A percentile compares a stretch with the other conserved stretches of the same genome.
Evolutionary conservation across 768 basidiomycete genomes (phyloP).

Genomic region (Collybia mongolica): DNA sequence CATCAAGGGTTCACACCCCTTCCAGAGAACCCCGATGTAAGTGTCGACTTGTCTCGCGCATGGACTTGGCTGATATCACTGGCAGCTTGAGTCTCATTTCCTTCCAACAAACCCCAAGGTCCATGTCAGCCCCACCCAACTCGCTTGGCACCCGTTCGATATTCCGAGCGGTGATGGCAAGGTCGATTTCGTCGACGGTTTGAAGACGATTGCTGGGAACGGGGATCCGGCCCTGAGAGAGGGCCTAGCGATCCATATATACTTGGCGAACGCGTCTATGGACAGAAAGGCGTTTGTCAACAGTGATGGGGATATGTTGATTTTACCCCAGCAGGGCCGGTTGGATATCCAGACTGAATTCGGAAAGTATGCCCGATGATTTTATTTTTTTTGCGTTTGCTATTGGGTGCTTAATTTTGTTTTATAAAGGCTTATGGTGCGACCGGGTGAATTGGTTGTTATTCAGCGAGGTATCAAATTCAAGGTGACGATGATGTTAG

Average conservation of each 20-base stretch:
- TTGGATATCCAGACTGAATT: conserved; percentile 71
- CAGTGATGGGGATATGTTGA: conserved; percentile 66
- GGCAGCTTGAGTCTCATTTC: conserved; percentile 63
- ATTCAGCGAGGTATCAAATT: conserved; percentile 68
- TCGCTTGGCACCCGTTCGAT: conserved; percentile 64
- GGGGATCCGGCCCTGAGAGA: conserved; percentile 63
- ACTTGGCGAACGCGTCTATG: conserved; percentile 60
- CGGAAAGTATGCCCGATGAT: conserved; percentile 50
- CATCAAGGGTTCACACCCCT: conserved; percentile 59
- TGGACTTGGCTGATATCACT: neutral
- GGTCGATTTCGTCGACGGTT: conserved; percentile 55
- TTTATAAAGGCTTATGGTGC: conserved; percentile 50
- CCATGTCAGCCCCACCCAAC: conserved; percentile 59
- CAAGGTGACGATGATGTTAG: conserved; percentile 38
- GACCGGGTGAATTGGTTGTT: conserved; percentile 63
- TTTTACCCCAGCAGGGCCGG: conserved; percentile 63
- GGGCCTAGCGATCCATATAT: conserved; percentile 65
- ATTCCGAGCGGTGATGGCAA: conserved; percentile 39
- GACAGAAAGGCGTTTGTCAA: conserved; percentile 58
- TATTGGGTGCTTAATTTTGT: neutral
- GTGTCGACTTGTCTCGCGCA: conserved; percentile 14
- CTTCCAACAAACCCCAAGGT: conserved; percentile 58
- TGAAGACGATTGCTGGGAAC: conserved; percentile 64
- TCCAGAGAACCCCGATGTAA: conserved; percentile 57
- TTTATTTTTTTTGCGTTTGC: neutral